Evolutionary conservation across 345 rosid genomes (phyloP), one percentile per base, ranked within the genome.

Genomic region (Populus simonii): DNA sequence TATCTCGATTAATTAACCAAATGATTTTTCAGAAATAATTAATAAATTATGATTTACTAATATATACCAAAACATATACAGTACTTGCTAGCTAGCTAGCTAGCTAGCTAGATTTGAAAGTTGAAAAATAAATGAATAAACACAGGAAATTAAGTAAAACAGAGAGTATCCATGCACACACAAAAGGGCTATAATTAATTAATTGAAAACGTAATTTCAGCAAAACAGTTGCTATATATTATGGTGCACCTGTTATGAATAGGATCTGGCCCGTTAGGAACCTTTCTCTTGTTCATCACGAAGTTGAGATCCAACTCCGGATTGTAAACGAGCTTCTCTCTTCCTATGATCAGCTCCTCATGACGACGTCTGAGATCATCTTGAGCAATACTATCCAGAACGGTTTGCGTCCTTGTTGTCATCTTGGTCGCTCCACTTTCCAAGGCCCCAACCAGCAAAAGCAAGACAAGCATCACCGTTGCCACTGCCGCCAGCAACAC

Each of bases 201-300:
- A 11, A 41, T 41, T 9, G 18, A 51, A 51, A 18, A 51, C 22
- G n/a, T 51, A 31, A 31, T 31, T 53, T 18, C 23, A 20, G 10
- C n/a, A 7, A 53, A 53, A 7, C n/a, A 53, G 8, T 7, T 7
- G 59, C 8, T 7, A 13, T 13, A 3, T 4, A 7, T 18, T 9
- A 23, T 22, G 63, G 27, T 36, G 49, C 20, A 93, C 99, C 99
- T 93, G 90, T 95, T 95, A 61, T 95, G 99, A 79, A 93, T 93
- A 81, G 99, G 99, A 87, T 95, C 99, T 7, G 98, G 92, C 65
- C 98, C 99, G 72, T 91, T 90, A 23, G 99, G 99, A 47, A 95
- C 97, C 87, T 86, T 84, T 86, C 99, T 85, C 77, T 89, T 92
- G 92, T 89, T 88, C 85, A 79, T 75, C 87, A 88, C 81, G 83